A percentile compares a stretch with the other conserved stretches of the same genome.
Conservation (phyloP, 73 alveolate species). For the Blepharisma japonicum region DNA sequence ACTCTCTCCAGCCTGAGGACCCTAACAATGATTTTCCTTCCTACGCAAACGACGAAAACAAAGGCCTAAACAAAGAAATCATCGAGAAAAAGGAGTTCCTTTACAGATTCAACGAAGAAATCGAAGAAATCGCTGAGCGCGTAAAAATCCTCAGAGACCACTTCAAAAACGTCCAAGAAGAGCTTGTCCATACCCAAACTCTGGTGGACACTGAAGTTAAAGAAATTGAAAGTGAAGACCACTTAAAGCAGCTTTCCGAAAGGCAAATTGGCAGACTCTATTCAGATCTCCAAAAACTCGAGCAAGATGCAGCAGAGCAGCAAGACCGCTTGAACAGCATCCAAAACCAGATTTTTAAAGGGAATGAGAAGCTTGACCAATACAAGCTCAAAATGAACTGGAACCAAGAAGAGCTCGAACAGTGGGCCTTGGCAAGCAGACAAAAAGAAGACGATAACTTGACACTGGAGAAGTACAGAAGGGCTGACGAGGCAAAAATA, state of each 20-base stretch:
- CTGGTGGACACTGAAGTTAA: slow-evolving; percentile 68
- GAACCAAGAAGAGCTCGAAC: slow-evolving; percentile 99
- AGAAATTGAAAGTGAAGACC: slow-evolving; percentile 94
- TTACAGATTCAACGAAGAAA: slow-evolving; percentile 65
- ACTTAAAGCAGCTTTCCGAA: slow-evolving; percentile 84
- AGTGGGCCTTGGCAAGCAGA: slow-evolving; percentile 98
- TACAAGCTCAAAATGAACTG: slow-evolving; percentile 99
- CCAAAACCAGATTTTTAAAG: slow-evolving; percentile 94
- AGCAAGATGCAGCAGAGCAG: slow-evolving; percentile 57
- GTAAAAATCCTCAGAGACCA: slow-evolving; percentile 79
- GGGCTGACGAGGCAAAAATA: slow-evolving; percentile 99
- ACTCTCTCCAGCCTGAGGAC: slow-evolving; percentile 3
- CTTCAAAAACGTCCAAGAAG: slow-evolving; percentile 82
- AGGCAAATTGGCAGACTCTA: slow-evolving; percentile 81
- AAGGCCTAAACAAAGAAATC: slow-evolving; percentile 77
- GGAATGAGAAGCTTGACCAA: slow-evolving; percentile 96
- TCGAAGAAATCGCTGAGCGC: slow-evolving; percentile 82
- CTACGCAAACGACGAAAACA: slow-evolving; percentile 92
- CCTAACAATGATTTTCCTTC: slow-evolving; percentile 86
- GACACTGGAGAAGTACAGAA: slow-evolving; percentile 96
- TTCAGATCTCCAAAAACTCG: slow-evolving; percentile 75
- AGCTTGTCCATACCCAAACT: slow-evolving; percentile 82
- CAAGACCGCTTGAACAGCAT: slow-evolving; percentile 95
- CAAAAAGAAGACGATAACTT: slow-evolving; percentile 98
- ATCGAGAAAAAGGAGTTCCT: slow-evolving; percentile 67